phyloP scores from a whole-genome alignment of 140 eudicot genomes.

The Oenanthe javanica region DNA sequence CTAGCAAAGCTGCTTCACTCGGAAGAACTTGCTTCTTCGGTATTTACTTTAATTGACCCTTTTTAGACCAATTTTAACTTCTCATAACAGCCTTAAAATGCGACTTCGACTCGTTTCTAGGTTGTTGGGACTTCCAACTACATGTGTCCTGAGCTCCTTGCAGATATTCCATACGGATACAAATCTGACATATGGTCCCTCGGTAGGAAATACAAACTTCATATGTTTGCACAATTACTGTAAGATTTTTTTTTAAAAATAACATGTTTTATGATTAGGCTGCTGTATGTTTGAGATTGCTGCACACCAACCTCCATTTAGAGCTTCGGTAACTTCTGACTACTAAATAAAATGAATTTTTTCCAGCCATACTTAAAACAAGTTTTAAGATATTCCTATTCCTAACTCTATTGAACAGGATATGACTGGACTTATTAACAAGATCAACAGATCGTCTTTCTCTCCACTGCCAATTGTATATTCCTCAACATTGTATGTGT shows the following conservation, averaged over 20 bases:
- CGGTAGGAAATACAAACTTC: conserved; percentile 38
- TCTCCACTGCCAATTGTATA: conserved; percentile 90
- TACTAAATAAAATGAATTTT: neutral
- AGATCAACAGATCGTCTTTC: conserved; percentile 72
- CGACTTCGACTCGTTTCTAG: conserved; percentile 17
- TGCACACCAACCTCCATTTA: conserved; percentile 89
- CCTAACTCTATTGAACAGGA: conserved; percentile 35
- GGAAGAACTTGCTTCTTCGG: conserved; percentile 85
- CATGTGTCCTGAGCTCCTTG: conserved; percentile 94
- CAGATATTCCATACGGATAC: conserved; percentile 84
- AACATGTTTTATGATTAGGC: conserved; percentile 30
- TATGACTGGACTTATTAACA: conserved; percentile 87
- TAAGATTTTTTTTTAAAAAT: neutral
- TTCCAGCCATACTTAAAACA: neutral
- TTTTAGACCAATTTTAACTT: neutral
- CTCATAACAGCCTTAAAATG: neutral
- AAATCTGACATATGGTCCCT: conserved; percentile 98
- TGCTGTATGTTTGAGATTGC: conserved; percentile 97
- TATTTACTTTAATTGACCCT: conserved; percentile 14
- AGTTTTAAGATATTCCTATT: neutral
- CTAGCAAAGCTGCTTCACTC: conserved; percentile 76
- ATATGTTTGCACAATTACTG: neutral
- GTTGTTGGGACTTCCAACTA: conserved; percentile 91
- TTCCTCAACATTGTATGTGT: conserved; percentile 76
- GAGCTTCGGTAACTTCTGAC: conserved; percentile 67